phyloP scores from a whole-genome alignment of 2,329 filamentous ascomycete species.

The Didymella segeticola region DNA sequence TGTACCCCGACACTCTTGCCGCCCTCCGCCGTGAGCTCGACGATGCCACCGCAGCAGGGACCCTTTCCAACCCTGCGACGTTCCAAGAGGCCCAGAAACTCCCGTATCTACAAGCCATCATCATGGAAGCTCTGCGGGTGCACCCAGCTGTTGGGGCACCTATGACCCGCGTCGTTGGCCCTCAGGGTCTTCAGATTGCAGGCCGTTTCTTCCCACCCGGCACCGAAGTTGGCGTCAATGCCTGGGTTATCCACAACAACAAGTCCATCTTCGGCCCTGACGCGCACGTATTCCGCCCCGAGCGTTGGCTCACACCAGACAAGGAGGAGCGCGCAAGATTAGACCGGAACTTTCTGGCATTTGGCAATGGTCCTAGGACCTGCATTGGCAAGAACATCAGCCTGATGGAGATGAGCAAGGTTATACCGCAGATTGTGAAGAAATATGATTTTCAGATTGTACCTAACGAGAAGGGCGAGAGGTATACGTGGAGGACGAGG shows the following conservation, averaged over 20 bases:
- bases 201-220: constrained; percentile 52
- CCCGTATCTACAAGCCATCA: constrained; percentile 53
- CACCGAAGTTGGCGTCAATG: constrained; percentile 54
- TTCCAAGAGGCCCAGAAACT: constrained; percentile 46
- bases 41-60: constrained; percentile 7
- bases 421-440: constrained; percentile 28
- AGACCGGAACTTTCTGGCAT: constrained; percentile 22
- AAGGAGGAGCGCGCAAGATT: constrained; percentile 11
- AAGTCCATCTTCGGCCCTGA: constrained; percentile 49
- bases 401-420: constrained; percentile 30
- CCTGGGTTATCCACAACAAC: constrained; percentile 54
- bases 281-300: constrained; percentile 50
- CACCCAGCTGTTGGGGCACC: constrained; percentile 53
- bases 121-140: constrained; percentile 53
- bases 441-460: constrained; percentile 25
- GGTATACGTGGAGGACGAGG: constrained; percentile 8
- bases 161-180: constrained; percentile 49
- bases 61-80: constrained; percentile 20
- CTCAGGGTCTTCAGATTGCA: constrained; percentile 31
- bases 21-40: constrained; percentile 31
- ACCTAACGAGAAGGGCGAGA: not conserved
- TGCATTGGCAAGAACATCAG: constrained; percentile 37
- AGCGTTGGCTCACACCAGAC: constrained; percentile 49
- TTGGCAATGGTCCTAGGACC: constrained; percentile 28
- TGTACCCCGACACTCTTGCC: constrained; percentile 35